Evolutionary conservation across 371 early-diverging fungal genomes (phyloP).

Genomic region (Rhizopus microsporus): DNA sequence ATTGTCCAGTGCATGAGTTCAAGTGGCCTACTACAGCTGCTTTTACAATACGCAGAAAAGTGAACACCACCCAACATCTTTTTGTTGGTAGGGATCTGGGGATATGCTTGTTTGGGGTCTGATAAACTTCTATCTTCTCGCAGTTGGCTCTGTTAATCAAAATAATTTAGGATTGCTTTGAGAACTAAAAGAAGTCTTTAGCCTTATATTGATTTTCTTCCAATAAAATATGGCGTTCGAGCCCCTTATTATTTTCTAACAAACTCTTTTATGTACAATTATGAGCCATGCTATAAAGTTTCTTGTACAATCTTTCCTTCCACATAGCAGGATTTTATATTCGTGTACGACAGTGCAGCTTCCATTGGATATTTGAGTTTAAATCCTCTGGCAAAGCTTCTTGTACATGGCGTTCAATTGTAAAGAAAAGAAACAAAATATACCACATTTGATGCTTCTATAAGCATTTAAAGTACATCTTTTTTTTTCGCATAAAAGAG

Average conservation of each 20-base stretch:
- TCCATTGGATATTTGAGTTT: too few relatives aligned
- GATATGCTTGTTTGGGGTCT: slow-evolving; percentile 4
- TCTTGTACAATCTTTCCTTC: background rate
- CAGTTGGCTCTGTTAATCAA: slow-evolving; percentile 13
- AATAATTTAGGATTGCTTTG: slow-evolving; percentile 12
- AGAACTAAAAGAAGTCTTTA: slow-evolving; percentile 11
- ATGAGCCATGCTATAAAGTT: slow-evolving; percentile 1
- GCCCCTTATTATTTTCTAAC: slow-evolving; percentile 2
- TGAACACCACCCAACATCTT: slow-evolving; percentile 10
- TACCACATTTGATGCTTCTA: too few relatives aligned
- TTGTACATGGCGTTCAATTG: too few relatives aligned
- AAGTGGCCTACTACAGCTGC: slow-evolving; percentile 11
- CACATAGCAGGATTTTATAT: too few relatives aligned
- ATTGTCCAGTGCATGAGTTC: slow-evolving; percentile 10
- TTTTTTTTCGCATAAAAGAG: too few relatives aligned
- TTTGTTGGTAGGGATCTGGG: slow-evolving; percentile 6
- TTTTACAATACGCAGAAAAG: slow-evolving; percentile 3
- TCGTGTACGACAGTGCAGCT: too few relatives aligned
- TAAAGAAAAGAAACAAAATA: too few relatives aligned
- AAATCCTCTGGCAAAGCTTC: too few relatives aligned
- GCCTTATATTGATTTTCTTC: slow-evolving; percentile 6
- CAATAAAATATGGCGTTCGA: slow-evolving; percentile 6
- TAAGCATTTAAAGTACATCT: too few relatives aligned
- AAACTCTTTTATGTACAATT: slow-evolving; percentile 6
- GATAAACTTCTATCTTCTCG: slow-evolving; percentile 17